Percentiles rank a stretch among this genome's conserved stretches.
These are phyloP conservation scores for Chondrostereum purpureum DNA, from an alignment of 1,284 basidiomycete genomes.

Conservation along the genomic window DNA sequence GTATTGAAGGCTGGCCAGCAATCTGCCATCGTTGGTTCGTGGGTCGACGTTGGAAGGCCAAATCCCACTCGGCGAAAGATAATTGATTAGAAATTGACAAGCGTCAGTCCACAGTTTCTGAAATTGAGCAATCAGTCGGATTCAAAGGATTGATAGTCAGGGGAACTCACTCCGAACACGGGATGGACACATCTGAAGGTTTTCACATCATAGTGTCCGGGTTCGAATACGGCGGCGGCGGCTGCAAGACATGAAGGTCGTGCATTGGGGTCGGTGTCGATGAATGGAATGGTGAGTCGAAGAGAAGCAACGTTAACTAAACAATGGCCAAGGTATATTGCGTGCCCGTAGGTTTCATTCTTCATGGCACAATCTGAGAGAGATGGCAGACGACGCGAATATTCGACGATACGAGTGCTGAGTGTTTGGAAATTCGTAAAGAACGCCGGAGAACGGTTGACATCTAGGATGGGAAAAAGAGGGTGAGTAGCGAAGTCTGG, in stretches of 20 bases:
- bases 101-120: neutral
- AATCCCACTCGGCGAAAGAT: neutral
- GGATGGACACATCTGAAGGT: neutral
- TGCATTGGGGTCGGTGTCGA: neutral
- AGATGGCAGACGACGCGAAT: neutral
- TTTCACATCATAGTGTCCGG: neutral
- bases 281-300: constrained; percentile 5
- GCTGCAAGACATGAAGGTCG: constrained; percentile 4
- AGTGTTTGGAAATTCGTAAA: neutral
- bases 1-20: neutral
- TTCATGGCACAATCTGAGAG: neutral
- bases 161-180: neutral
- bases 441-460: neutral
- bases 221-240: constrained; percentile 6
- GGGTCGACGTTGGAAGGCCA: neutral
- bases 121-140: neutral
- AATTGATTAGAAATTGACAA: neutral
- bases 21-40: neutral
- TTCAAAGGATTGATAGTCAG: neutral
- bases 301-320: constrained; percentile 8
- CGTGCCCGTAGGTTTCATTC: neutral
- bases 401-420: neutral
- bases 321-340: constrained; percentile 5
- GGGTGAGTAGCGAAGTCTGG: neutral
- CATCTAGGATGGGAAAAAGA: neutral